These are phyloP conservation scores for Vickermania ingenoplastis DNA, from an alignment of 208 protist species.

Conservation along the genomic window DNA sequence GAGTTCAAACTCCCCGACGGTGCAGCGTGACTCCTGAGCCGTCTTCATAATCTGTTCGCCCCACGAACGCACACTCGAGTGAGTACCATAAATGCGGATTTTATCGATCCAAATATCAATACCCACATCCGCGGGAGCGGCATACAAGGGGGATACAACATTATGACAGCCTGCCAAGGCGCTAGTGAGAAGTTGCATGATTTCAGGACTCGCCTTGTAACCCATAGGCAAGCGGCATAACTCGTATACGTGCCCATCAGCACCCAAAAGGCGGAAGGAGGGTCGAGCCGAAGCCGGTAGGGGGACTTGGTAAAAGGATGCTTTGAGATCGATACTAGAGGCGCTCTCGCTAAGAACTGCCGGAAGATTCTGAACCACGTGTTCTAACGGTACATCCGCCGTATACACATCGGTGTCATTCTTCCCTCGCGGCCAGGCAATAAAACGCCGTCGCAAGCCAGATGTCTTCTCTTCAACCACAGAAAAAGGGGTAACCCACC, in stretches of 20 bases:
- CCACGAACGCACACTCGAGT: not conserved
- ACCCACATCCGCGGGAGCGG: not conserved
- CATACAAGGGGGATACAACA: not conserved
- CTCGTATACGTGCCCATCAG: no score
- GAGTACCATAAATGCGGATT: not conserved
- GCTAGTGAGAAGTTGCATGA: slow-evolving; percentile 3
- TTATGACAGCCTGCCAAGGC: not conserved
- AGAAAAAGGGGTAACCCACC: not conserved
- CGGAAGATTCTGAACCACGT: not conserved
- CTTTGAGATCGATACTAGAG: not conserved
- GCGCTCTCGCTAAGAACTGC: not conserved
- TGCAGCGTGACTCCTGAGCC: not conserved
- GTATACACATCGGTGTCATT: not conserved
- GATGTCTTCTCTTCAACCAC: slow-evolving; percentile 1
- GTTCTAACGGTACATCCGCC: not conserved
- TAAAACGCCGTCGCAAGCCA: not conserved
- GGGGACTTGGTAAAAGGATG: slow-evolving; percentile 3
- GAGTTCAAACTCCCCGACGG: not conserved
- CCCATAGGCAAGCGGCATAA: slow-evolving; percentile 1
- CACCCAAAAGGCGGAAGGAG: no score
- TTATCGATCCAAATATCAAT: slow-evolving; percentile 3
- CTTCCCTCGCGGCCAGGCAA: not conserved
- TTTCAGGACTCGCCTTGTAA: slow-evolving; percentile 1
- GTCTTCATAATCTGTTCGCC: not conserved
- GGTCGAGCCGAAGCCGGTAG: not conserved